Conservation (phyloP, 148 eudicot genomes). For the Selenicereus undatus region DNA sequence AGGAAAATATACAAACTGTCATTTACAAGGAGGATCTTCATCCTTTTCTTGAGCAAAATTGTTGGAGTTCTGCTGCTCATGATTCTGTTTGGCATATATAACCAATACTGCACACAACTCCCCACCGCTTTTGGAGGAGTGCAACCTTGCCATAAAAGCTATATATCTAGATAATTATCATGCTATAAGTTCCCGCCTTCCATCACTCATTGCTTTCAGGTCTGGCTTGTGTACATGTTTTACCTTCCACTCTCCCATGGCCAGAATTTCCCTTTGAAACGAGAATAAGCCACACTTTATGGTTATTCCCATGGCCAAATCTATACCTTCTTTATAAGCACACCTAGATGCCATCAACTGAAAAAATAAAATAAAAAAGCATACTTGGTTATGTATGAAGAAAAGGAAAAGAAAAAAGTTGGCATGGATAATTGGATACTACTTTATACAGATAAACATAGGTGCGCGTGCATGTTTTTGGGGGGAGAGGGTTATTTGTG, state of each 20-base stretch:
- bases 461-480: too few species aligned
- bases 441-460: not conserved
- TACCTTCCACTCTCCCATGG: not conserved
- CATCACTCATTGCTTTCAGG: not conserved
- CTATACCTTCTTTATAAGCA: not conserved
- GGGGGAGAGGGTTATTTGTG: too few species aligned
- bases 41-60: not conserved
- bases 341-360: not conserved
- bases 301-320: not conserved
- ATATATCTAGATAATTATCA: not conserved
- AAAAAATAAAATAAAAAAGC: not conserved
- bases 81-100: not conserved
- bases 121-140: not conserved
- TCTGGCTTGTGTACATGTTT: not conserved
- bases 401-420: not conserved
- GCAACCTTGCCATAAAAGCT: not conserved
- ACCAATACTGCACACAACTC: not conserved
- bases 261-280: not conserved
- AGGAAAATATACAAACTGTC: not conserved
- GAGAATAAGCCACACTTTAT: not conserved
- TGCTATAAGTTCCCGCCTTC: not conserved
- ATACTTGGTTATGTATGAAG: not conserved
- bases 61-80: not conserved
- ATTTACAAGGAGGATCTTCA: conserved; percentile 10
- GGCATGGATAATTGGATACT: not conserved